A percentile compares a stretch with the other conserved stretches of the same genome.
Evolutionary conservation across 495 filamentous ascomycete genomes (phyloP).

Genomic region (Copromyces sp.): DNA sequence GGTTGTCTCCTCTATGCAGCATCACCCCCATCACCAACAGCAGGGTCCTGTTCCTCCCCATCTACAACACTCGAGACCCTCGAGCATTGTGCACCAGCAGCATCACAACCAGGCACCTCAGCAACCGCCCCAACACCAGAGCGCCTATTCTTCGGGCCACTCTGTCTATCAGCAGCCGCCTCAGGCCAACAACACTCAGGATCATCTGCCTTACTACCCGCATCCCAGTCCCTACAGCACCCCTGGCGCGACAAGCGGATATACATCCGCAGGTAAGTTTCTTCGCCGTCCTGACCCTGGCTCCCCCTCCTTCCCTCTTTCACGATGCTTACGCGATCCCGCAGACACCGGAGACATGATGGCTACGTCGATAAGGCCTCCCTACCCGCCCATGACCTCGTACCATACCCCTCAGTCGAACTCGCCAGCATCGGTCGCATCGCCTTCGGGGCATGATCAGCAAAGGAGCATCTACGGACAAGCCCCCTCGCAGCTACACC

Average conservation of each 20-base stretch:
- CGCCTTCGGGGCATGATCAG: constrained; percentile 79
- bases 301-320: neutral
- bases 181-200: constrained; percentile 43
- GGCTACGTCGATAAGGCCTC: constrained; percentile 76
- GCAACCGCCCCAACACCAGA: constrained; percentile 39
- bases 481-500: constrained; percentile 63
- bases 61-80: constrained; percentile 53
- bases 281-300: constrained; percentile 10
- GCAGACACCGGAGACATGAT: constrained; percentile 83
- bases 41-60: constrained; percentile 46
- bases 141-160: constrained; percentile 50
- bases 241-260: constrained; percentile 56
- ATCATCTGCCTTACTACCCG: constrained; percentile 57
- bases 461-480: constrained; percentile 78
- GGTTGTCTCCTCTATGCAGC: constrained; percentile 46
- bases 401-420: constrained; percentile 95
- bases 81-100: constrained; percentile 55
- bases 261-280: constrained; percentile 68
- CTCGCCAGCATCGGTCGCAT: constrained; percentile 92
- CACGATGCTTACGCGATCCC: constrained; percentile 17
- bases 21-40: constrained; percentile 50
- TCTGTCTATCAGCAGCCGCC: constrained; percentile 41
- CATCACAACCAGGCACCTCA: constrained; percentile 45
- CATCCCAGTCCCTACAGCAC: constrained; percentile 68
- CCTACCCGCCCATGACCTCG: constrained; percentile 68